Evolutionary conservation across 805 yeast species (phyloP), one percentile per base, ranked within the genome.

Genomic region (Spathaspora hagerdaliae): DNA sequence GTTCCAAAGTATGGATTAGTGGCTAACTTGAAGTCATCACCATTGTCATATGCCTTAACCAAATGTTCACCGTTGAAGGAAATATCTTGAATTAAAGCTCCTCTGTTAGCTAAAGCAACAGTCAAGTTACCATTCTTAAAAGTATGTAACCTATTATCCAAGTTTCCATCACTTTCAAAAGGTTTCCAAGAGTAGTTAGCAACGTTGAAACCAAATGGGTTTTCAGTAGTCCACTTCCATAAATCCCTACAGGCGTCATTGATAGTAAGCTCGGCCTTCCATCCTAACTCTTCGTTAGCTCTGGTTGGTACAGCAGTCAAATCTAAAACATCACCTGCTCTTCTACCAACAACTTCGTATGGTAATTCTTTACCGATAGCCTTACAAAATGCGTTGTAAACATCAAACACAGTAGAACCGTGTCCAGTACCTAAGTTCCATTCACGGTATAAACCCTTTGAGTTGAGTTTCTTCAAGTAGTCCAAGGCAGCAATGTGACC

Each of bases 361-460:
- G 90, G 85, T 43, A 87, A 71, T 31, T 77, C 72, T 39, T 74
- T 68, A 34, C 89, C 89, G 6, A 80, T 82, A 9, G 85, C 85
- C 42, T 73, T 71, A 55, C 79, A 73, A 61, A 86, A 87, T 1
- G 86, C 82, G 44, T 75, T 59, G 56, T 80, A 75, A 37, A 87
- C 82, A 53, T 87, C 90, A 46, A 85, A 70, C 5, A 87, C 95
- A 1, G 92, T 84, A 9, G 83, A 71, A n/a, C 95, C 95, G 26
- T 68, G 77, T 29, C 95, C 95, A 11, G 91, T 81, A 37, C 95
- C 95, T 46, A 87, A 74, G 59, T 87, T 87, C 94, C 94, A 87
- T 60, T 81, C 92, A 44, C 90, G 74, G 56, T 75, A 81, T 43
- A 79, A 67, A 7, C 87, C 87, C 13, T 60, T 51, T 7, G 54